A percentile compares a stretch with the other conserved stretches of the same genome.
Evolutionary conservation across 306 rosid species (phyloP).

Genomic region (Dryas drummondii): DNA sequence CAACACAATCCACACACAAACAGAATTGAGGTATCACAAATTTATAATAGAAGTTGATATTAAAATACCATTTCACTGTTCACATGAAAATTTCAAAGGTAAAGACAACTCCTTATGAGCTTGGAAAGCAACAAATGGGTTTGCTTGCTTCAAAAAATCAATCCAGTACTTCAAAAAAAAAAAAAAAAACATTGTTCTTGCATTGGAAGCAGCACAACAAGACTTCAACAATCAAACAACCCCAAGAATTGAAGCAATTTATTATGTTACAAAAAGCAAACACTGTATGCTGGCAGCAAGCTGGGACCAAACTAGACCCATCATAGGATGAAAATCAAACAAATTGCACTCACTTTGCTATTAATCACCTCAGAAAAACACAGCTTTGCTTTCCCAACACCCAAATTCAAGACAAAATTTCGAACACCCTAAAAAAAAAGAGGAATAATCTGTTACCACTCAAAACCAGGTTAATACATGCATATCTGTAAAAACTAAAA

Average conservation of each 20-base stretch:
- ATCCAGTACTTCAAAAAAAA: neutral
- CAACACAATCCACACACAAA: neutral
- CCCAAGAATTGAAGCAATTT: neutral
- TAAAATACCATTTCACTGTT: neutral
- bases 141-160: neutral
- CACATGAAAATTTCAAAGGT: constrained; percentile 1
- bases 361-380: neutral
- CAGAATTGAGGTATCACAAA: neutral
- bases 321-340: neutral
- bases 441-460: neutral
- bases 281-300: neutral
- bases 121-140: neutral
- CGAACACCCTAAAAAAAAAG: neutral
- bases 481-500: neutral
- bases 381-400: neutral
- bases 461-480: neutral
- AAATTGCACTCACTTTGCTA: neutral
- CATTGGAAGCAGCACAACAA: neutral
- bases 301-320: constrained; percentile 4
- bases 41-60: neutral
- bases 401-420: constrained; percentile 2
- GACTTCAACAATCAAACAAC: neutral
- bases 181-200: neutral
- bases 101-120: constrained; percentile 1
- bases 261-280: neutral